Conservation (phyloP, 306 rosid genomes). For the Rosa lucieae region DNA sequence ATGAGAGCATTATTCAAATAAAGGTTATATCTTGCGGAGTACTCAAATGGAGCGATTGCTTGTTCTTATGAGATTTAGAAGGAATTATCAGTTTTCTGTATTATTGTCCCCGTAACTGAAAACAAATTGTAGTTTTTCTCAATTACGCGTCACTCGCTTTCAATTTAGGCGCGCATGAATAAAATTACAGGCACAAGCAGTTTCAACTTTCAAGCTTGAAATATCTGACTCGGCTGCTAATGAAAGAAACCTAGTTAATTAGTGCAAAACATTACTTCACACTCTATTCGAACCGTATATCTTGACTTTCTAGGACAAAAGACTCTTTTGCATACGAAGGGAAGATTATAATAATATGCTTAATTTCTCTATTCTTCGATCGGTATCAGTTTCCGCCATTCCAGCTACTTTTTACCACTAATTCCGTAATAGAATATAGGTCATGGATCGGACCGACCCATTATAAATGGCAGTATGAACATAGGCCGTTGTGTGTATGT, state of each 20-base stretch:
- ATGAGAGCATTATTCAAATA: neutral
- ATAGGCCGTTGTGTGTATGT: no score
- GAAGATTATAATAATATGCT: neutral
- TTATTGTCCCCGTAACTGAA: neutral
- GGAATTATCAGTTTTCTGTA: neutral
- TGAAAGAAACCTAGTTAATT: neutral
- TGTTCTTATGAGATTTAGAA: neutral
- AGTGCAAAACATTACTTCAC: neutral
- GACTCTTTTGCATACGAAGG: neutral
- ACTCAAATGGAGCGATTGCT: neutral
- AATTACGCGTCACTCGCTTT: neutral
- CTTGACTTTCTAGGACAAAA: constrained; percentile 5
- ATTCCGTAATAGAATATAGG: neutral
- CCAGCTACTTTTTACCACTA: constrained; percentile 5
- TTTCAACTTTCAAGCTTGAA: neutral
- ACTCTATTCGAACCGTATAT: neutral
- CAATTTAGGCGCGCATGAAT: neutral
- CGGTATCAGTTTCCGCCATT: neutral
- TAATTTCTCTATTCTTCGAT: neutral
- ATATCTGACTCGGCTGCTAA: constrained; percentile 4
- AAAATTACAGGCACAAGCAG: neutral
- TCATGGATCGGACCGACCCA: no score
- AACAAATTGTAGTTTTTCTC: neutral
- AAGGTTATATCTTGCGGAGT: neutral
- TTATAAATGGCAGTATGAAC: no score